A percentile compares a stretch with the other conserved stretches of the same genome.
Conservation (phyloP, 805 yeast species). For the Candida suzukii region DNA sequence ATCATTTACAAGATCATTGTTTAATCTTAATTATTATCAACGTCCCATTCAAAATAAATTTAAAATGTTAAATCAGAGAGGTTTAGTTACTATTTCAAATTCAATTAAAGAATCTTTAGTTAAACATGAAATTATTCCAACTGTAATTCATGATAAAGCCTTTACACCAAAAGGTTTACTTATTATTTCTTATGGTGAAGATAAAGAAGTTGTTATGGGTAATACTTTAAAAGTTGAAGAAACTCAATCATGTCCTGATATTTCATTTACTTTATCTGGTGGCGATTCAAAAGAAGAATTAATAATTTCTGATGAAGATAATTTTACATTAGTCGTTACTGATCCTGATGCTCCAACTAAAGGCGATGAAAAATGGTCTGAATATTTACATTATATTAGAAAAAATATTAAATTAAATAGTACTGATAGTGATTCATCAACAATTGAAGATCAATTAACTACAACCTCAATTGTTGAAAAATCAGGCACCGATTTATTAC, state of each 20-base stretch:
- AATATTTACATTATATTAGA: conserved; percentile 70
- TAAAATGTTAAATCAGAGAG: conserved; percentile 5
- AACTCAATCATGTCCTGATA: conserved; percentile 59
- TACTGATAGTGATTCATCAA: conserved; percentile 12
- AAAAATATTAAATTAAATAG: conserved; percentile 43
- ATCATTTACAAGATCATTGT: neutral
- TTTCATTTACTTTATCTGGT: conserved; percentile 52
- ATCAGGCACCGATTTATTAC: conserved; percentile 36
- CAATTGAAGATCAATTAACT: conserved; percentile 22
- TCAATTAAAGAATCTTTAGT: conserved; percentile 43
- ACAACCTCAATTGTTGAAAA: conserved; percentile 25
- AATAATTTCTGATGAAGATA: conserved; percentile 36
- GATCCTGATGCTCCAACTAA: conserved; percentile 94
- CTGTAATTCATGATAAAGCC: conserved; percentile 35
- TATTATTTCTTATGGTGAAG: conserved; percentile 55
- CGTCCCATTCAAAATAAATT: too few relatives aligned
- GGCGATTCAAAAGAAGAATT: conserved; percentile 30
- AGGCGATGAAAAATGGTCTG: conserved; percentile 82
- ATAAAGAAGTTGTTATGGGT: conserved; percentile 68
- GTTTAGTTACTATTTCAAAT: conserved; percentile 45
- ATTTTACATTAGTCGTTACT: conserved; percentile 71
- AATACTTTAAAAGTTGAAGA: conserved; percentile 58
- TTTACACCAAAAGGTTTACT: conserved; percentile 45
- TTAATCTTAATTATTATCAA: too few relatives aligned
- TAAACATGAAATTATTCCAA: conserved; percentile 46